Conservation (phyloP, 2,329 filamentous ascomycete genomes). For the Malbranchea cinnamomea region DNA sequence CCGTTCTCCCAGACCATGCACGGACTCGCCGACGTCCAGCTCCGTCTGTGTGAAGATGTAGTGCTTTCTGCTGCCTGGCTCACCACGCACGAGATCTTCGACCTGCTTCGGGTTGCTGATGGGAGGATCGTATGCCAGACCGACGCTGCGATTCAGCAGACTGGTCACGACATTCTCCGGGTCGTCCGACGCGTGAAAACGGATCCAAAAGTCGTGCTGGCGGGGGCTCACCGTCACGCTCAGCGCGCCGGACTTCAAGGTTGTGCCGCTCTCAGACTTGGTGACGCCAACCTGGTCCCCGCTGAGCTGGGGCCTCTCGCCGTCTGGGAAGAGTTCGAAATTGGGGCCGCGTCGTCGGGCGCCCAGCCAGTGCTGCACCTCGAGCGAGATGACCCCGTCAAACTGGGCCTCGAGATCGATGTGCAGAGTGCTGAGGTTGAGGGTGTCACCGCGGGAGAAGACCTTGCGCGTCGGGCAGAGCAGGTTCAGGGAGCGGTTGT, state of each 20-base stretch:
- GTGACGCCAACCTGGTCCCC: constrained; percentile 22
- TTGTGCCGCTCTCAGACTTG: constrained; percentile 32
- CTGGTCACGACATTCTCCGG: constrained; percentile 38
- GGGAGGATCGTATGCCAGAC: constrained; percentile 41
- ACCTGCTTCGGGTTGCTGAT: constrained; percentile 31
- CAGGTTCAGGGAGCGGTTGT: constrained; percentile 16
- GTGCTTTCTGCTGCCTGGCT: not conserved
- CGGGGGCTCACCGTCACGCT: constrained; percentile 37
- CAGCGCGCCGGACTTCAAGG: constrained; percentile 36
- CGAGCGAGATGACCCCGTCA: constrained; percentile 45
- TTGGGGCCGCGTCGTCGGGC: constrained; percentile 38
- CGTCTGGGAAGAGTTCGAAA: constrained; percentile 43
- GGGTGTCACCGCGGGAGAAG: constrained; percentile 37
- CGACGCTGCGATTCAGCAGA: constrained; percentile 40
- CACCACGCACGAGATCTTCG: constrained; percentile 1
- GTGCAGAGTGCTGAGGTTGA: constrained; percentile 32
- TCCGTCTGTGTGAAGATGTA: constrained; percentile 2
- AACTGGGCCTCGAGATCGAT: constrained; percentile 43
- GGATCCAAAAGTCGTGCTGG: constrained; percentile 40
- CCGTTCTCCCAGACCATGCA: constrained; percentile 51
- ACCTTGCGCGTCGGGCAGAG: constrained; percentile 45
- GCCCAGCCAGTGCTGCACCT: constrained; percentile 44
- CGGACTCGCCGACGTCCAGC: constrained; percentile 1
- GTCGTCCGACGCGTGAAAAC: constrained; percentile 37
- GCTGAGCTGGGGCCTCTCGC: constrained; percentile 27